These are phyloP conservation scores for Kandelia obovata DNA, from an alignment of 345 rosid genomes.

Conservation along the genomic window DNA sequence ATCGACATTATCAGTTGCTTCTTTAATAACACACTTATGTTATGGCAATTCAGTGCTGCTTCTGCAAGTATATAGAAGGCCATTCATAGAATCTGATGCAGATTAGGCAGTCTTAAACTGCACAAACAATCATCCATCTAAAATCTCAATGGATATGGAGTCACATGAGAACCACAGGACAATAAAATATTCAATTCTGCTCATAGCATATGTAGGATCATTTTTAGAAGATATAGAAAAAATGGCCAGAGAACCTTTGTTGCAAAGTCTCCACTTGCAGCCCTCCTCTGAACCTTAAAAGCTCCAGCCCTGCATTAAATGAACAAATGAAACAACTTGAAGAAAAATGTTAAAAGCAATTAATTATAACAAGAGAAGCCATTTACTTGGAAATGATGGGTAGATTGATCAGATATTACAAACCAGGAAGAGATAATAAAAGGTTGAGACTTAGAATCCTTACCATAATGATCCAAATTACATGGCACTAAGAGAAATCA, in stretches of 20 bases:
- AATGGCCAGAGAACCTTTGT: conserved; percentile 45
- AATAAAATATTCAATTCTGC: background rate
- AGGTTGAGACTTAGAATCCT: conserved; percentile 18
- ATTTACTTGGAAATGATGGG: background rate
- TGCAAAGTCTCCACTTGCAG: conserved; percentile 33
- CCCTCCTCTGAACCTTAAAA: conserved; percentile 38
- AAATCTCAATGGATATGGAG: too few species aligned
- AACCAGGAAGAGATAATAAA: background rate
- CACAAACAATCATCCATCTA: too few species aligned
- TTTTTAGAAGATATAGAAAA: too few species aligned
- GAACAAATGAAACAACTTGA: conserved; percentile 35
- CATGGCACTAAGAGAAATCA: conserved; percentile 28
- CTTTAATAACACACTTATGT: too few species aligned
- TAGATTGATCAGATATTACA: background rate
- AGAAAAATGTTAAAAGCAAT: background rate
- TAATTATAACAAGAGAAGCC: conserved; percentile 3
- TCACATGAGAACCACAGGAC: too few species aligned
- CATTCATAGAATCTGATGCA: too few species aligned
- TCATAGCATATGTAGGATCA: too few species aligned
- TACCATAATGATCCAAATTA: conserved; percentile 29
- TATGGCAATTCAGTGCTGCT: too few species aligned
- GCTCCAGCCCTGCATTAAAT: conserved; percentile 39
- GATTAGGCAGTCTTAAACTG: too few species aligned
- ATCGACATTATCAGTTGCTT: background rate
- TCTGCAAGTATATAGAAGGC: too few species aligned